Base-by-base conservation (phyloP, 306 rosid genomes). In the Dryas drummondii region DNA sequence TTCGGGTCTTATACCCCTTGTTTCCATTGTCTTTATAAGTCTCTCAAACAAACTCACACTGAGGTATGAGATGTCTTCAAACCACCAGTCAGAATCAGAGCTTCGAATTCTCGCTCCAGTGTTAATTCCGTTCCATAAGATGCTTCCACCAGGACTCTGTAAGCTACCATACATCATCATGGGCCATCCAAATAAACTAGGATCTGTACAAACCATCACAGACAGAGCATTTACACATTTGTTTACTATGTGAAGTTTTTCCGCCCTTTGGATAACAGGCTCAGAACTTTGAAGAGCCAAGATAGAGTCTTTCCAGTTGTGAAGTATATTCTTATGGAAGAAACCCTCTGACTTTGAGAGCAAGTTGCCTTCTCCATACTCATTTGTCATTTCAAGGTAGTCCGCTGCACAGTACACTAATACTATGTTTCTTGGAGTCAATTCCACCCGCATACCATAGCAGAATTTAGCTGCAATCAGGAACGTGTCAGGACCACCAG, bases 111-210 rank as follows among this genome's bases (percentile, higher is more conserved):
- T 84, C 3, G 98, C 98, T 16, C 98, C 98, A 0, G 98, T 94
- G 76, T 94, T 91, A 77, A 94, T 91, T 81, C 98, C 98, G 9
- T 94, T 94, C 98, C 98, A 94, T 42, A 94, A 78, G 74, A 94
- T 94, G 86, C 97, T 90, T 82, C 98, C 98, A 66, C 97, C 98
- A 17, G 98, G 98, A 89, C 98, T 94, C 78, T 91, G 97, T 66
- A 91, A 86, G 81, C 97, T 91, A 76, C 98, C 98, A 76, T 91
- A 94, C 98, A 94, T 91, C 97, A 84, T 94, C 98, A 94, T 94
- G 44, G 98, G 98, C 98, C 98, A 91, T 68, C 98, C 98, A 78
- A 94, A 94, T 84, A 94, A 86, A 76, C 98, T 90, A 68, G 96
- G 97, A 75, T 94, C 98, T 0, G 98, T 94, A 81, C 96, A 94